Conservation (phyloP, 495 filamentous ascomycete species). For the Neurospora terricola region DNA sequence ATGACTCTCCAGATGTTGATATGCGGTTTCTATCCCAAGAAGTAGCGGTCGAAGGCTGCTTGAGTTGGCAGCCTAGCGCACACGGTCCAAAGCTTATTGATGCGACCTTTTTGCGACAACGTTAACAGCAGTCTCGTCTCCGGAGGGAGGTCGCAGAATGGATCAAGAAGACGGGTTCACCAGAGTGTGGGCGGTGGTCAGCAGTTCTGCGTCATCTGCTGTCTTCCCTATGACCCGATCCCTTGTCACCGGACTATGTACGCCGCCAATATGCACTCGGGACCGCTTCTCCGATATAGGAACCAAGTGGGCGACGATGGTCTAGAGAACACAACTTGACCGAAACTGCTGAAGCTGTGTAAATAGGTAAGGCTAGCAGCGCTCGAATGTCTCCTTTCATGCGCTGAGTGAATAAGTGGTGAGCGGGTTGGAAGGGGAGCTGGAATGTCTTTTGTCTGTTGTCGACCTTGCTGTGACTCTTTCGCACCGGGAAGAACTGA, state of each 20-base stretch:
- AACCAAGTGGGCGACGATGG: not conserved
- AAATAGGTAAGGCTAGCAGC: not conserved
- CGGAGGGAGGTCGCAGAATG: not conserved
- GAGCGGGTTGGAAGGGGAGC: not conserved
- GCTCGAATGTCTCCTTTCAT: not conserved
- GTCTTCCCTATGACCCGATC: slow-evolving; percentile 1
- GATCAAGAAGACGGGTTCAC: not conserved
- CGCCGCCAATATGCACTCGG: not conserved
- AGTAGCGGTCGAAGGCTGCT: not conserved
- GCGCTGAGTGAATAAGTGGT: not conserved
- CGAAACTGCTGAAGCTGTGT: not conserved
- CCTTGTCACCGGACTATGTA: slow-evolving; percentile 4
- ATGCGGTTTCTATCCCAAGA: not conserved
- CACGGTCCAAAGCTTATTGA: not conserved
- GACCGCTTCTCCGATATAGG: not conserved
- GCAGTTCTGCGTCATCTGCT: slow-evolving; percentile 5
- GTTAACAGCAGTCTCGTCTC: not conserved
- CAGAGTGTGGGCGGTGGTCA: not conserved
- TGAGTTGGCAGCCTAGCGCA: not conserved
- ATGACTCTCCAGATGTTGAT: not conserved
- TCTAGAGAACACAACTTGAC: not conserved
- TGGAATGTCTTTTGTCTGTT: not conserved
- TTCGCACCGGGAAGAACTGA: not conserved
- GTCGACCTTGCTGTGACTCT: not conserved
- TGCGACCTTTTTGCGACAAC: not conserved